Conservation (phyloP, 768 basidiomycete genomes). For the Fomitopsis serialis region DNA sequence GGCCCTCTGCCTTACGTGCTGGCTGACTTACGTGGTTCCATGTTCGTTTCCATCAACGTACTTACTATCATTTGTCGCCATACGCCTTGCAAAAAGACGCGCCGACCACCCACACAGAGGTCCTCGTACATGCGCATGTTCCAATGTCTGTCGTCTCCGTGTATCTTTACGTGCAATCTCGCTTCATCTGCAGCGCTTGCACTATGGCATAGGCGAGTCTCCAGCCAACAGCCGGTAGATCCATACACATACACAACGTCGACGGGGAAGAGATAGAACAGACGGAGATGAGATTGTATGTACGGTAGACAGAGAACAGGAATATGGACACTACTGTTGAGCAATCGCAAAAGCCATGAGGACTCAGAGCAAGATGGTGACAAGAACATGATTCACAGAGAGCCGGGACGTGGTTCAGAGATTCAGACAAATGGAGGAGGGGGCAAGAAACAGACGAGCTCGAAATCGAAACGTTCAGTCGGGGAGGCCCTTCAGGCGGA, state of each 20-base stretch:
- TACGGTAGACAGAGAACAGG: slow-evolving; percentile 3
- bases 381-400: no score
- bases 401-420: neutral
- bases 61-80: neutral
- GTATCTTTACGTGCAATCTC: no score
- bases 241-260: slow-evolving; percentile 21
- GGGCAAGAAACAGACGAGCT: slow-evolving; percentile 1
- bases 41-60: no score
- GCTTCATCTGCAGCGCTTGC: neutral
- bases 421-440: neutral
- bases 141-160: no score
- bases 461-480: neutral
- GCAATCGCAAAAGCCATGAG: neutral
- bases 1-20: no score
- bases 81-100: no score
- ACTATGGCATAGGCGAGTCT: neutral
- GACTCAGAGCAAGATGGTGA: slow-evolving; percentile 5
- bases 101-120: no score
- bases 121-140: no score
- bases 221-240: neutral
- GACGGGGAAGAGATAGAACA: slow-evolving; percentile 10
- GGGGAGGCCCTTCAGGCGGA: neutral
- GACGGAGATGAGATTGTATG: slow-evolving; percentile 13
- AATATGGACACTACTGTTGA: slow-evolving; percentile 8
- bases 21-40: no score